These are phyloP conservation scores for Aphanoascus verrucosus DNA, from an alignment of 2,329 filamentous ascomycete genomes.

Conservation along the genomic window DNA sequence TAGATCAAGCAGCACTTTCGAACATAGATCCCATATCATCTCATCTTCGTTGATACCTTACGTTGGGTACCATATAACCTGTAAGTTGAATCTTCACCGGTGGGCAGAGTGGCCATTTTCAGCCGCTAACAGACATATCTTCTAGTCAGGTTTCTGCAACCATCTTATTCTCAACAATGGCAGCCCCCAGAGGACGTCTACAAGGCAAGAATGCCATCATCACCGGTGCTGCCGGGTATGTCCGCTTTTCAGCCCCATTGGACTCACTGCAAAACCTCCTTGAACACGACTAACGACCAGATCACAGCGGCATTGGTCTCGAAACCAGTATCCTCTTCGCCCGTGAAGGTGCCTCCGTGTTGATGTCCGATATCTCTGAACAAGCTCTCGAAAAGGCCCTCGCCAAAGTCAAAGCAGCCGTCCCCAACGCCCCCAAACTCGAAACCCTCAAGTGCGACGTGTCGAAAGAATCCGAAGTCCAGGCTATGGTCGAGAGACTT, in stretches of 20 bases:
- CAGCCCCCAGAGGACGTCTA: slow-evolving; percentile 37
- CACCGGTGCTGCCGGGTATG: slow-evolving; percentile 77
- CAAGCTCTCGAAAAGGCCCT: slow-evolving; percentile 66
- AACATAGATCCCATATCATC: too few species aligned
- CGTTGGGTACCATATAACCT: too few species aligned
- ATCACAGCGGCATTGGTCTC: slow-evolving; percentile 69
- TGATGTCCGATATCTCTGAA: slow-evolving; percentile 76
- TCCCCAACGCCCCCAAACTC: slow-evolving; percentile 50
- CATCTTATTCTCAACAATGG: background rate
- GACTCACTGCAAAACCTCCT: background rate
- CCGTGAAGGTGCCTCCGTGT: slow-evolving; percentile 72
- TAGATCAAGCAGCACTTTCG: too few species aligned
- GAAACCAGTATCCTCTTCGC: slow-evolving; percentile 85
- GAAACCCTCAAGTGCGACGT: slow-evolving; percentile 64
- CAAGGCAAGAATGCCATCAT: slow-evolving; percentile 61
- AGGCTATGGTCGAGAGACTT: slow-evolving; percentile 60
- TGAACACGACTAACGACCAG: background rate
- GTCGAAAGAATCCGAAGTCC: slow-evolving; percentile 69
- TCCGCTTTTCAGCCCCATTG: slow-evolving; percentile 15
- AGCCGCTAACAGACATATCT: background rate
- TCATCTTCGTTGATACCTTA: too few species aligned
- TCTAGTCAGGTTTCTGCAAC: background rate
- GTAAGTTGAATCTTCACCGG: too few species aligned
- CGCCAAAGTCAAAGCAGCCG: slow-evolving; percentile 62
- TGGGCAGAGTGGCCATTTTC: background rate